Base-by-base conservation (phyloP, 2,329 filamentous ascomycete species). In the Apiospora koreana region DNA sequence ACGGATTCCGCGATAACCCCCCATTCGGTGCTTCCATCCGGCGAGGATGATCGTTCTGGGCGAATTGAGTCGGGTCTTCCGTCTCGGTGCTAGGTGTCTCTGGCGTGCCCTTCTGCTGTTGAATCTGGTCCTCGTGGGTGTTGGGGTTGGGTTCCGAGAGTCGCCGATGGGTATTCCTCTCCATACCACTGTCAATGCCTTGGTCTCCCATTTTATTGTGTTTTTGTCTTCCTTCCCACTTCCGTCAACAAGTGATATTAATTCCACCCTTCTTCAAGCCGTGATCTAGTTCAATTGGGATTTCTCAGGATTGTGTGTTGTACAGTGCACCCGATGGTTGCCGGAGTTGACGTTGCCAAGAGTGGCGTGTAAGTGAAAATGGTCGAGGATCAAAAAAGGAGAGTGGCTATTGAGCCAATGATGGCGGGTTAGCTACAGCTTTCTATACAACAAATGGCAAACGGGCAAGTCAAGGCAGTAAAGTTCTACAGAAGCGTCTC, bases 131-230 rank as follows among this genome's bases (percentile, higher is more conserved):
- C 66, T 80, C 78, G 70, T 75, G 77, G 14, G 78, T 68, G 23
- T 74, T 76, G 68, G 76, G 73, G 68, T 75, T 74, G 58, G 78
- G 75, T 71, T 79, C 77, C 25, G 78, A 80, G 70, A 78, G 75
- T 67, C 77, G 75, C 66, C 77, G 75, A 75, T 75, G 67, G 4
- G 41, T 12, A 78, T 79, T 70, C 66, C 66, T 78, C 73, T 75
- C 76, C 71, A 79, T 74, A 12, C 77, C 76, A 71, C 77, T 79
- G 67, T 79, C 77, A 41, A 77, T 75, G 72, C 78, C 78, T 75
- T 80, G 77, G 65, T 80, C 78, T 67, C 73, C 76, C 78, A 80
- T 80, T 21, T 35, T 68, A 18, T 68, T 68, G 31, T 54, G 31
- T 23, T 38, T 35, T 66, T 43, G 38, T 28, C 25, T 43, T 66